Evolutionary conservation across 1,284 basidiomycete genomes (phyloP).

Genomic region (Coniferiporia weirii): DNA sequence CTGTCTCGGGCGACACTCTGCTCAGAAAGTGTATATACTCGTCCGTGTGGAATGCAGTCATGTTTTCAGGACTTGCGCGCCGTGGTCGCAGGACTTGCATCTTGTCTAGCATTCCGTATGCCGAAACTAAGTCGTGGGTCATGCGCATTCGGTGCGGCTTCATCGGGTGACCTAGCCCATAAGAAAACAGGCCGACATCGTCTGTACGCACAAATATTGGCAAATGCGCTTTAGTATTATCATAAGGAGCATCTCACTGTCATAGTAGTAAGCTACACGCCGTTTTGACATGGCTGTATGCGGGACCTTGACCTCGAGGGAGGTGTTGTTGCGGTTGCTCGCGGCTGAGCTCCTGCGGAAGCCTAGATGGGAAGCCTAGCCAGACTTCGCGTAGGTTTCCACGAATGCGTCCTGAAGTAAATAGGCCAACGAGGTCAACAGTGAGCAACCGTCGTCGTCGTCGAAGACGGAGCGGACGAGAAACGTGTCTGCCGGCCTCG

Average conservation of each 20-base stretch:
- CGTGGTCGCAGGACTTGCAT: constrained; percentile 91
- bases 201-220: constrained; percentile 33
- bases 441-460: background rate
- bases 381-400: too few species aligned
- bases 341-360: too few species aligned
- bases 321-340: background rate
- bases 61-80: constrained; percentile 74
- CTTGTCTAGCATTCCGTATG: constrained; percentile 85
- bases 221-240: background rate
- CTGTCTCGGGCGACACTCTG: constrained; percentile 85
- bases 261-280: constrained; percentile 60
- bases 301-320: background rate
- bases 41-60: constrained; percentile 96
- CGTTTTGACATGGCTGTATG: constrained; percentile 43
- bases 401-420: background rate
- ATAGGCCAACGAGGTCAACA: background rate
- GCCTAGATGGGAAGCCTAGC: too few species aligned
- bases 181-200: constrained; percentile 80
- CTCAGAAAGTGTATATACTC: constrained; percentile 93
- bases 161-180: constrained; percentile 89
- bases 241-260: constrained; percentile 35
- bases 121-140: constrained; percentile 87
- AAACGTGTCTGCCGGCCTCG: background rate
- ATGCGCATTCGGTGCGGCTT: constrained; percentile 93
- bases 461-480: background rate